Evolutionary conservation across 75 land plant species (phyloP), one percentile per base, ranked within the genome.

Genomic region (Chamaecyparis obtusa): DNA sequence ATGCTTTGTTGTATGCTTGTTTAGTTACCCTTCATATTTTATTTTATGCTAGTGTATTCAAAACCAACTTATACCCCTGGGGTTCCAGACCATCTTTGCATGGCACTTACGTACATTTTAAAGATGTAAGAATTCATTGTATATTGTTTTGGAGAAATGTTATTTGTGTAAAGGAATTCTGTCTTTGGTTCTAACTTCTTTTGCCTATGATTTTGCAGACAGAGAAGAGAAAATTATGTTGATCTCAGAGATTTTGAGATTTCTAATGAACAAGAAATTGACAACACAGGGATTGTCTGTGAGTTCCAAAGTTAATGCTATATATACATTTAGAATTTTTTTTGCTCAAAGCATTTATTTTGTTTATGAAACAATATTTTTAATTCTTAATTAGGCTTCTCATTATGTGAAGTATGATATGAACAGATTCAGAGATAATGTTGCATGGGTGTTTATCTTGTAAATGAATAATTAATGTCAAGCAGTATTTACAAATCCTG

Each of bases 271-370:
- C 87, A 89, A 43, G 78, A 90, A 43, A 91, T 95, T 87, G 95
- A 95, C 88, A 94, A 89, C 88, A 94, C 97, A 0, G 97, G 95
- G 21, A 86, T 94, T 91, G 93, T 95, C 2, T 94, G 97, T 95
- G 89, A 94, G 94, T 90, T 54, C 32, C 46, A 43, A 19, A 32
- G 84, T 60, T 51, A 41, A 84, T 91, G 46, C 33, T 19, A 24
- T 33, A n/a, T 54, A 21, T 80, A 3, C 35, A 43, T 74, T 85
- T 55, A n/a, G 43, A 2, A 9, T 46, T 19, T 69, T 89, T 64
- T 86, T 10, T 36, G 35, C 3, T 80, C 72, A 30, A 37, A 43
- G 27, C 24, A 81, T 39, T 80, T 39, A 33, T 49, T 56, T 11
- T 51, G 49, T 56, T 49, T 16, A 85, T 49, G 64, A 35, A 35